Evolutionary conservation across 208 protist genomes (phyloP).

Genomic region (Trypanosoma platydactyli): DNA sequence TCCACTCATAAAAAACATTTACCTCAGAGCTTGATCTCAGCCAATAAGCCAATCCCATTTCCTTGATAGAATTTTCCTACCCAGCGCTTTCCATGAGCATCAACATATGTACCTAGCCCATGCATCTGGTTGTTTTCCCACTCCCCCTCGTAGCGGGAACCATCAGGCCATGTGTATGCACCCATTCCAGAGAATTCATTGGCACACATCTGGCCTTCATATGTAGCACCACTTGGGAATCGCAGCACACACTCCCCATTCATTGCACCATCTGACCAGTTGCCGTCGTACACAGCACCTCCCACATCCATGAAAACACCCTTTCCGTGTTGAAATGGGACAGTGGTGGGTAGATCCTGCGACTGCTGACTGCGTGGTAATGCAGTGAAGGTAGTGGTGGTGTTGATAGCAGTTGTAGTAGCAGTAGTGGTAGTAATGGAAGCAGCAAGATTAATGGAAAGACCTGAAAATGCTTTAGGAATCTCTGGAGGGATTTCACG

Average conservation of each 20-base stretch:
- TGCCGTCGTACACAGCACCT: conserved; percentile 76
- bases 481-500: conserved; percentile 16
- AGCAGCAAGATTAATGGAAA: no score
- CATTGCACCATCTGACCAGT: conserved; percentile 79
- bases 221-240: conserved; percentile 60
- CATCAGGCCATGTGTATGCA: conserved; percentile 85
- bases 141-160: conserved; percentile 82
- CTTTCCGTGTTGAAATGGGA: conserved; percentile 39
- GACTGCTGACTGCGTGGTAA: conserved; percentile 7
- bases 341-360: conserved; percentile 5
- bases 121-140: conserved; percentile 86
- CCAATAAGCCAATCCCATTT: conserved; percentile 37
- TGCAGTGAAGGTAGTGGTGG: background rate
- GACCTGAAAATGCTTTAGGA: background rate
- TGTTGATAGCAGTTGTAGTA: no score
- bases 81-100: conserved; percentile 70
- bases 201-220: conserved; percentile 55
- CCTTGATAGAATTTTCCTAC: conserved; percentile 72
- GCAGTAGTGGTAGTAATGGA: no score
- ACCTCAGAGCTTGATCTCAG: conserved; percentile 41
- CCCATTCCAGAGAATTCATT: conserved; percentile 71
- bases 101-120: conserved; percentile 78
- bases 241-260: conserved; percentile 52
- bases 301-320: conserved; percentile 54
- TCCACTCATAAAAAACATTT: no score